These are phyloP conservation scores for Hebeloma cylindrosporum DNA, from an alignment of 768 basidiomycete genomes.

Conservation along the genomic window DNA sequence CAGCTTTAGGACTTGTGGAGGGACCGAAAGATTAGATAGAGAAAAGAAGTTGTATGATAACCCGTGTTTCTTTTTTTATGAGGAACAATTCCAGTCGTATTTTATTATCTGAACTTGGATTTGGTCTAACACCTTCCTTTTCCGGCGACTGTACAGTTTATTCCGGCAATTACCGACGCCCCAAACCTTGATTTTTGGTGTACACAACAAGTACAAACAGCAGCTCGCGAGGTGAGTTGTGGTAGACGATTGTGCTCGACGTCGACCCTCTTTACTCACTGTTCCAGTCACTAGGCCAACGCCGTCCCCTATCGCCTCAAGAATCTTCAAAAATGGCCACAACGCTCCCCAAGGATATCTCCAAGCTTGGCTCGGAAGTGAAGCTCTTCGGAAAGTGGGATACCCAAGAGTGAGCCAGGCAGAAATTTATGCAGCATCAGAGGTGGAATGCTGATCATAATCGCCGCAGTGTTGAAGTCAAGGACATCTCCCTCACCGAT, in stretches of 20 bases:
- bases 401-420: slow-evolving; percentile 79
- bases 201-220: slow-evolving; percentile 51
- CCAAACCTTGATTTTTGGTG: slow-evolving; percentile 44
- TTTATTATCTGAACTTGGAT: too few species aligned
- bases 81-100: too few species aligned
- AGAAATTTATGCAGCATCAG: slow-evolving; percentile 19
- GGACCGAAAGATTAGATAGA: too few species aligned
- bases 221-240: slow-evolving; percentile 34
- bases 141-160: slow-evolving; percentile 44
- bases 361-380: slow-evolving; percentile 79
- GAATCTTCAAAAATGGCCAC: slow-evolving; percentile 57
- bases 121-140: slow-evolving; percentile 14
- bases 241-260: slow-evolving; percentile 30
- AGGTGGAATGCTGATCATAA: slow-evolving; percentile 14
- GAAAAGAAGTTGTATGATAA: too few species aligned
- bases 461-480: slow-evolving; percentile 83
- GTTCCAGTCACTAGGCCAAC: slow-evolving; percentile 23
- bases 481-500: slow-evolving; percentile 98
- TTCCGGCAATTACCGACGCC: slow-evolving; percentile 37
- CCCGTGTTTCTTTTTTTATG: too few species aligned
- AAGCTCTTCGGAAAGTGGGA: slow-evolving; percentile 99
- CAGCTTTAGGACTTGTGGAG: too few species aligned
- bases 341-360: slow-evolving; percentile 81
- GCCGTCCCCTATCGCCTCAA: slow-evolving; percentile 36
- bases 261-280: slow-evolving; percentile 26